Conservation (phyloP, 225 moss, liverwort and hornwort species). For the Asterella californica region DNA sequence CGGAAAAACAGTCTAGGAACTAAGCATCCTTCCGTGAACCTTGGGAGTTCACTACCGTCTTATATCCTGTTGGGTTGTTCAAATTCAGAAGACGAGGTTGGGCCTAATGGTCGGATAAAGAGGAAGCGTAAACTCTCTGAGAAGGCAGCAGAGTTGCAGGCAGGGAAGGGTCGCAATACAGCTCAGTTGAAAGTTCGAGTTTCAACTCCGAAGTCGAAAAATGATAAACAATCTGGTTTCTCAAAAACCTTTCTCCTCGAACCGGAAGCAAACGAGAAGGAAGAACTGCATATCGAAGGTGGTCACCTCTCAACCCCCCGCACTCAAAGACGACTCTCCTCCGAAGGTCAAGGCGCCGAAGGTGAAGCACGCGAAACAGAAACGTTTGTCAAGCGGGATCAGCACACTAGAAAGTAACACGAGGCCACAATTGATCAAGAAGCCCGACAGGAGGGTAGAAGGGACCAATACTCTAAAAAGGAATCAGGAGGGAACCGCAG, state of each 20-base stretch:
- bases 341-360: conserved; percentile 14
- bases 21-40: not conserved
- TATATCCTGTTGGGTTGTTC: not conserved
- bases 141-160: conserved; percentile 97
- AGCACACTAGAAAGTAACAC: not conserved
- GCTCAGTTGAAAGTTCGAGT: conserved; percentile 29
- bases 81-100: conserved; percentile 66
- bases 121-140: conserved; percentile 90
- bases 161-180: conserved; percentile 78
- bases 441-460: not conserved
- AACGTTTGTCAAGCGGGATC: not conserved
- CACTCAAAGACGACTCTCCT: not conserved
- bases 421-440: conserved; percentile 1
- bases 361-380: conserved; percentile 7
- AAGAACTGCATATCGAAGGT: not conserved
- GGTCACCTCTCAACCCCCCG: not conserved
- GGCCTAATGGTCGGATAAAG: conserved; percentile 75
- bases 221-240: conserved; percentile 3
- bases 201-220: conserved; percentile 29
- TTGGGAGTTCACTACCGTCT: not conserved
- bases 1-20: too few species aligned
- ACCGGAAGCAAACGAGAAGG: conserved; percentile 15
- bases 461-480: conserved; percentile 8
- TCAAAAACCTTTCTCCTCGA: not conserved
- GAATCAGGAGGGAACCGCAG: conserved; percentile 22